These are phyloP conservation scores for Zymoseptoria ardabiliae DNA, from an alignment of 2,329 filamentous ascomycete genomes.

Conservation along the genomic window DNA sequence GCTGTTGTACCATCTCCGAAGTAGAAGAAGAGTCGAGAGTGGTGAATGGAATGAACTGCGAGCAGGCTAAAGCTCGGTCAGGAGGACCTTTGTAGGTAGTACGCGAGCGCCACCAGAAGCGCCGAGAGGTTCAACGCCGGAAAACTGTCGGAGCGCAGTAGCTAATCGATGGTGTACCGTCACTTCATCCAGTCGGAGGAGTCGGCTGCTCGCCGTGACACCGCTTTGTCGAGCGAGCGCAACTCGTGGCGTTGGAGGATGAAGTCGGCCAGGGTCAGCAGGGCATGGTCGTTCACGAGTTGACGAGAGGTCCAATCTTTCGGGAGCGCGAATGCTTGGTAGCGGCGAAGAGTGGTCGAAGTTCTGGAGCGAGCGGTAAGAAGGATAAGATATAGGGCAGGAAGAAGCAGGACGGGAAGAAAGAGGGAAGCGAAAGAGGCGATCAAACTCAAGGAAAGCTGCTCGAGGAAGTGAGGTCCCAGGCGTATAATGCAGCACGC, in stretches of 20 bases:
- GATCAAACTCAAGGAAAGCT: neutral
- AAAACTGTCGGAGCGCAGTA: neutral
- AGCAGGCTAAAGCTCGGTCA: slow-evolving; percentile 1
- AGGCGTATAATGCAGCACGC: neutral
- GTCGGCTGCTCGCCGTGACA: neutral
- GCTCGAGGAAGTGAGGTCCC: neutral
- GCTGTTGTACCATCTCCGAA: neutral
- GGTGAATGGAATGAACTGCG: neutral
- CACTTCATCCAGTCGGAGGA: neutral
- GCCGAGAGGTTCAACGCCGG: neutral
- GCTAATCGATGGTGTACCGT: neutral
- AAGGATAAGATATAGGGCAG: neutral
- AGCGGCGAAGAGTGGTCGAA: neutral
- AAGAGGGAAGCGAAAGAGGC: neutral
- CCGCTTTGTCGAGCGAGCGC: neutral
- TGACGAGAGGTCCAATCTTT: neutral
- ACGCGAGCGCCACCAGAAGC: slow-evolving; percentile 6
- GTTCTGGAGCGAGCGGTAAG: neutral
- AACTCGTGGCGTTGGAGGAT: neutral
- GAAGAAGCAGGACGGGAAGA: neutral
- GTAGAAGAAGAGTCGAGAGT: slow-evolving; percentile 1
- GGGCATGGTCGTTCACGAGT: neutral
- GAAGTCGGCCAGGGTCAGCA: neutral
- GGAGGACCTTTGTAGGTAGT: slow-evolving; percentile 6
- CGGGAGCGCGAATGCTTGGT: neutral